Percentiles rank a stretch among this genome's conserved stretches.
Conservation (phyloP, 106 monocot species). For the Cymbidium sinense region DNA sequence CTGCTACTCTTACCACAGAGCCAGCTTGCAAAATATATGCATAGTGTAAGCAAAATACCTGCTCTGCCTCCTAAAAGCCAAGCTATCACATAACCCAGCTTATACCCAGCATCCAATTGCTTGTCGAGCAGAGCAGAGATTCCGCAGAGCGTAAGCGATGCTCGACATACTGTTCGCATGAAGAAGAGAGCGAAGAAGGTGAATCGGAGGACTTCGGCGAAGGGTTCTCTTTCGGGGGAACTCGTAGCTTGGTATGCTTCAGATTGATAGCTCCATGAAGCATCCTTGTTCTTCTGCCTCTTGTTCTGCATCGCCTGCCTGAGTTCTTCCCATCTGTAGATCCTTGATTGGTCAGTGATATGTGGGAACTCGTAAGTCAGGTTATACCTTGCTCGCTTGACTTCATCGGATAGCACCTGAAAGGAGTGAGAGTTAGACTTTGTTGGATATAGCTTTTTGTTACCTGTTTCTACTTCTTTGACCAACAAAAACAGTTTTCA, state of each 20-base stretch:
- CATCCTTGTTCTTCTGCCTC: neutral
- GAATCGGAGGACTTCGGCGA: conserved; percentile 39
- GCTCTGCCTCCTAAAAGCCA: conserved; percentile 51
- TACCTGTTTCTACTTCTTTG: too few species aligned
- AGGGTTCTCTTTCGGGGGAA: conserved; percentile 28
- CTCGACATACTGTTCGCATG: conserved; percentile 22
- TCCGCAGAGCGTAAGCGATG: conserved; percentile 33
- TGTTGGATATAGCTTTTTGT: too few species aligned
- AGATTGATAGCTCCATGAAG: conserved; percentile 15
- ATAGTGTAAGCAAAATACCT: conserved; percentile 50
- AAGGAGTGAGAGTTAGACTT: neutral
- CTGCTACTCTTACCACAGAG: conserved; percentile 70
- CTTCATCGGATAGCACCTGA: conserved; percentile 68
- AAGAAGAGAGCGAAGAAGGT: conserved; percentile 46
- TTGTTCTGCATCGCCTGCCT: conserved; percentile 28
- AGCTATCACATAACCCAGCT: conserved; percentile 58
- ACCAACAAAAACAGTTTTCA: too few species aligned
- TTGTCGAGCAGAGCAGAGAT: conserved; percentile 38
- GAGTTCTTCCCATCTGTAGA: conserved; percentile 49
- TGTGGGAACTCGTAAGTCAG: conserved; percentile 21
- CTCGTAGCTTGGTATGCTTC: conserved; percentile 11
- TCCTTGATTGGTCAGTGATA: conserved; percentile 5
- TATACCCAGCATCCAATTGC: conserved; percentile 64
- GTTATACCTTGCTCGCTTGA: conserved; percentile 43
- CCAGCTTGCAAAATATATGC: conserved; percentile 62